Evolutionary conservation across 345 rosid genomes (phyloP).

Genomic region (Triadica sebifera): DNA sequence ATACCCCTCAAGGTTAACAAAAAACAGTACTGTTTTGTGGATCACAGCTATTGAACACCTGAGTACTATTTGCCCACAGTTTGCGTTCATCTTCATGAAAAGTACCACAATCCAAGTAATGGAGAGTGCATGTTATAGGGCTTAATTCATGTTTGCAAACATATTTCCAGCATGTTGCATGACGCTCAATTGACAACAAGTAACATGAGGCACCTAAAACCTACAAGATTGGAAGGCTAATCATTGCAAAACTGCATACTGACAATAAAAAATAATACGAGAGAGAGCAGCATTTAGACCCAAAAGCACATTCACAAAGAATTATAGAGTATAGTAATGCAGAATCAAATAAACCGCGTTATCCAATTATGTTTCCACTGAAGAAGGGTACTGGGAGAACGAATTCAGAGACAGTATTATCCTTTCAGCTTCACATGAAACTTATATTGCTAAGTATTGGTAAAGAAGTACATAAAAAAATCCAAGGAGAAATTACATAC

Average conservation of each 20-base stretch:
- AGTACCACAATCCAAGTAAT: slow-evolving; percentile 58
- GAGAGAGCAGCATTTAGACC: neutral
- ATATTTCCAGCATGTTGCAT: slow-evolving; percentile 79
- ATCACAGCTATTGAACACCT: slow-evolving; percentile 54
- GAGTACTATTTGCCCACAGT: slow-evolving; percentile 56
- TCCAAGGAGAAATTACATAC: slow-evolving; percentile 37
- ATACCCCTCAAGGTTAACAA: no score
- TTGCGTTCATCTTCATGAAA: slow-evolving; percentile 27
- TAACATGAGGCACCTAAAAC: slow-evolving; percentile 90
- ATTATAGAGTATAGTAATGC: no score
- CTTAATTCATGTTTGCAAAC: slow-evolving; percentile 45
- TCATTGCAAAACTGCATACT: neutral
- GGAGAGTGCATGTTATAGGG: slow-evolving; percentile 38
- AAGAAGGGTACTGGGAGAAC: no score
- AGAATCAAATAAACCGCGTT: no score
- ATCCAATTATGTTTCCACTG: no score
- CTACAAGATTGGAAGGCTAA: slow-evolving; percentile 32
- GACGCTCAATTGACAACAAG: slow-evolving; percentile 68
- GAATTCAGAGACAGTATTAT: no score
- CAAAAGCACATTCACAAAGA: neutral
- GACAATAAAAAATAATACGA: neutral
- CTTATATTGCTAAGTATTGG: neutral
- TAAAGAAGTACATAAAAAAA: neutral
- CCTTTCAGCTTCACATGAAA: neutral
- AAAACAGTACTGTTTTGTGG: slow-evolving; percentile 32